Conservation (phyloP, 768 basidiomycete genomes). For the Tricholoma hemisulphureum region DNA sequence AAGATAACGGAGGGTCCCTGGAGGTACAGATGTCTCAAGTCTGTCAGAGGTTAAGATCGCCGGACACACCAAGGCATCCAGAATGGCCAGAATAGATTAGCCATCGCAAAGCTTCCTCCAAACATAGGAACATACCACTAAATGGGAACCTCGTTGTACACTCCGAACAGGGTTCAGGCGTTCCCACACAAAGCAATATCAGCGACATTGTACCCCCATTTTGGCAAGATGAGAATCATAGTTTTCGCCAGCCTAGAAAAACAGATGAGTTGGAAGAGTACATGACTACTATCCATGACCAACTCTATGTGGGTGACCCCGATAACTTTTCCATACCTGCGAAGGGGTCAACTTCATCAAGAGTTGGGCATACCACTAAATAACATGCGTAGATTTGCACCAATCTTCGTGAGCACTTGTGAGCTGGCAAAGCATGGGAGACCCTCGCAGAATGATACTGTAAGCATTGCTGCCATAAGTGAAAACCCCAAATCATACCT, state of each 20-base stretch:
- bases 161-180: constrained; percentile 8
- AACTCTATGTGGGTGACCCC: constrained; percentile 43
- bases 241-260: constrained; percentile 28
- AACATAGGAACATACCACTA: constrained; percentile 53
- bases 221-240: constrained; percentile 57
- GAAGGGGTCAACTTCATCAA: not conserved
- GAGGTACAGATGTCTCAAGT: no score
- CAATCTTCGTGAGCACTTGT: constrained; percentile 42
- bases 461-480: constrained; percentile 12
- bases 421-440: constrained; percentile 48
- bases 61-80: constrained; percentile 48
- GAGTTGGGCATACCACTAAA: constrained; percentile 41
- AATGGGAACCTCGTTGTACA: constrained; percentile 42
- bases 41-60: not conserved
- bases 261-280: not conserved
- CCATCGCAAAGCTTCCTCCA: constrained; percentile 45
- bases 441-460: constrained; percentile 25
- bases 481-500: constrained; percentile 33
- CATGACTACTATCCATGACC: not conserved
- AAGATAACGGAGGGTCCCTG: not conserved
- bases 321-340: constrained; percentile 44
- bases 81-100: constrained; percentile 53
- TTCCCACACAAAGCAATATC: not conserved
- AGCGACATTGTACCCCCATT: constrained; percentile 40
- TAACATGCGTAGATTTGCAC: constrained; percentile 43